phyloP scores from a whole-genome alignment of 352 stramenopile species.

The Phytophthora pinifolia region DNA sequence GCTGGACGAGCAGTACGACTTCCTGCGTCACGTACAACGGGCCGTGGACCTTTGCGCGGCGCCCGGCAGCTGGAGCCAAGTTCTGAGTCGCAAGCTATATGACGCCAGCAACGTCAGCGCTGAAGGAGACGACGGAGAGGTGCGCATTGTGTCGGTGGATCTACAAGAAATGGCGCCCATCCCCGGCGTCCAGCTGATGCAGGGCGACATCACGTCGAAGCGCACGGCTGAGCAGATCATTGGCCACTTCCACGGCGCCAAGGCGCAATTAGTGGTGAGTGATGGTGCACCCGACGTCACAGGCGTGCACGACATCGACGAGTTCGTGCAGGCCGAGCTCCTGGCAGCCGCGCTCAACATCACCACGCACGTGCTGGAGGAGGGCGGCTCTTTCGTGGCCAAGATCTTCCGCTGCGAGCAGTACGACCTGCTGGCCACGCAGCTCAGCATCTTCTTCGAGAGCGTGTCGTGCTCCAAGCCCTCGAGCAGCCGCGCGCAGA shows the following conservation, averaged over 20 bases:
- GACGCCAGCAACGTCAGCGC: slow-evolving; percentile 32
- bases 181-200: slow-evolving; percentile 93
- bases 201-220: slow-evolving; percentile 96
- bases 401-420: slow-evolving; percentile 99
- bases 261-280: slow-evolving; percentile 97
- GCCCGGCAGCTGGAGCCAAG: slow-evolving; percentile 98
- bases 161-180: slow-evolving; percentile 99
- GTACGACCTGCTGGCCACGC: slow-evolving; percentile 95
- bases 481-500: slow-evolving; percentile 94
- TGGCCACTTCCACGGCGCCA: slow-evolving; percentile 89
- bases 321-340: slow-evolving; percentile 97
- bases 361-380: slow-evolving; percentile 93
- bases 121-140: slow-evolving; percentile 24
- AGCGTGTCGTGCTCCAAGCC: slow-evolving; percentile 97
- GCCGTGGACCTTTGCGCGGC: slow-evolving; percentile 98
- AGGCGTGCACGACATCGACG: slow-evolving; percentile 98
- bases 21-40: slow-evolving; percentile 91
- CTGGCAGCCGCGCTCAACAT: slow-evolving; percentile 98
- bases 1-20: slow-evolving; percentile 97
- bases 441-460: slow-evolving; percentile 96
- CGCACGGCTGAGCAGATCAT: slow-evolving; percentile 97
- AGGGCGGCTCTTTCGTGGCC: slow-evolving; percentile 96
- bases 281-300: slow-evolving; percentile 99
- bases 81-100: slow-evolving; percentile 92
- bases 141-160: slow-evolving; percentile 97